Evolutionary conservation across 2,329 filamentous ascomycete species (phyloP).

Genomic region (Monosporascus sp.): DNA sequence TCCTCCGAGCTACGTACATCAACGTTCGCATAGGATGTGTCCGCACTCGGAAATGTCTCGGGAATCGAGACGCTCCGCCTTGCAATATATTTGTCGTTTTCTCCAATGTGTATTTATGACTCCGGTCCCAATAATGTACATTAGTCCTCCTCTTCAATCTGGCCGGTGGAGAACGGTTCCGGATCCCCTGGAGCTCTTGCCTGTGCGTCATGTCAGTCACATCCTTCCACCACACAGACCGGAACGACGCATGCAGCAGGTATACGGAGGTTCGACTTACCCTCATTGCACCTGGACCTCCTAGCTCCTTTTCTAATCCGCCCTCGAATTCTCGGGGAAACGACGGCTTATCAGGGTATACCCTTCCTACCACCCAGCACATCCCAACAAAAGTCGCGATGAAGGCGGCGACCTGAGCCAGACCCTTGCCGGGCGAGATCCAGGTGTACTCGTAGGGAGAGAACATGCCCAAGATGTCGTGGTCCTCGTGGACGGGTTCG

Average conservation of each 20-base stretch:
- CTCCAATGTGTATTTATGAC: not conserved
- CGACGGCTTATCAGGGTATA: constrained; percentile 67
- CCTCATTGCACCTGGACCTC: constrained; percentile 59
- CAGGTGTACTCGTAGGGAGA: constrained; percentile 86
- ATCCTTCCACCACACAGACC: not conserved
- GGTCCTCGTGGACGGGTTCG: constrained; percentile 94
- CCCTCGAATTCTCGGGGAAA: constrained; percentile 66
- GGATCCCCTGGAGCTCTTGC: constrained; percentile 51
- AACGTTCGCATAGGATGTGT: no score
- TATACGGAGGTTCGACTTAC: constrained; percentile 41
- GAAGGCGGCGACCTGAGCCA: constrained; percentile 64
- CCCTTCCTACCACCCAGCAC: constrained; percentile 60
- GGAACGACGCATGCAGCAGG: not conserved
- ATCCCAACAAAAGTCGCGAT: constrained; percentile 57
- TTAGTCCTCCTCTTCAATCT: constrained; percentile 21
- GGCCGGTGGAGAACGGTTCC: constrained; percentile 38
- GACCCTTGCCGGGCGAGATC: constrained; percentile 62
- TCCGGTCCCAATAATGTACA: constrained; percentile 11
- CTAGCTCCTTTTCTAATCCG: constrained; percentile 69
- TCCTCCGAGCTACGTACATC: not conserved
- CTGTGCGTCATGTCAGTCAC: constrained; percentile 29
- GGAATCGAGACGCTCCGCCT: no score
- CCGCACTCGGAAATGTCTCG: no score
- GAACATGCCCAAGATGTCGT: constrained; percentile 88
- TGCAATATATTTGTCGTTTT: no score